These are phyloP conservation scores for Crucibulum laeve DNA, from an alignment of 768 basidiomycete species.

Conservation along the genomic window DNA sequence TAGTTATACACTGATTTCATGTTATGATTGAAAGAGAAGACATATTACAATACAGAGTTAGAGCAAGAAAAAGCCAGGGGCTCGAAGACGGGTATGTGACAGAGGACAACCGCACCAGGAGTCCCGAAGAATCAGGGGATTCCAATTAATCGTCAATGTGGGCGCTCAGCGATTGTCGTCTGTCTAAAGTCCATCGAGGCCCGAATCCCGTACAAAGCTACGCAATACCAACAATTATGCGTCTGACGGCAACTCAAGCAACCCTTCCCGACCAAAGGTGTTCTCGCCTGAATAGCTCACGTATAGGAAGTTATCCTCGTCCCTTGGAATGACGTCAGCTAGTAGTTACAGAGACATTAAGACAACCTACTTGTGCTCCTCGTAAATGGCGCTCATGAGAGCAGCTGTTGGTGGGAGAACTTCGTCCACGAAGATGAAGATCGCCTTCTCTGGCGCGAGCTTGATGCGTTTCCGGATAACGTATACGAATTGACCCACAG, in stretches of 20 bases:
- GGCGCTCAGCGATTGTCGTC: no score
- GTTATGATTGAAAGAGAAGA: conserved; percentile 1
- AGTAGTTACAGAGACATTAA: conserved; percentile 4
- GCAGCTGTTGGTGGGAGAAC: conserved; percentile 97
- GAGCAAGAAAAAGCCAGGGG: background rate
- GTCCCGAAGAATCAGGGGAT: background rate
- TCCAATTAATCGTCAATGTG: no score
- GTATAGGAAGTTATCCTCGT: conserved; percentile 98
- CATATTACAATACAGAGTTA: conserved; percentile 7
- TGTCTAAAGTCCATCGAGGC: no score
- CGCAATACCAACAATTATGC: conserved; percentile 26
- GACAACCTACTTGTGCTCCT: conserved; percentile 92
- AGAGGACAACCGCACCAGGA: background rate
- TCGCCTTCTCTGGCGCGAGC: conserved; percentile 98
- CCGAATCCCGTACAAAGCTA: background rate
- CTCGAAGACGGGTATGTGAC: conserved; percentile 8
- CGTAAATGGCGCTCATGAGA: conserved; percentile 97
- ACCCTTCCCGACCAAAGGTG: conserved; percentile 70
- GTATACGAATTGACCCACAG: conserved; percentile 98
- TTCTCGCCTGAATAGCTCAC: conserved; percentile 99
- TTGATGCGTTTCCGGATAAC: conserved; percentile 99
- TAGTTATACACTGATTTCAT: background rate
- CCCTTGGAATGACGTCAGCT: conserved; percentile 51
- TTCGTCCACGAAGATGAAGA: conserved; percentile 99
- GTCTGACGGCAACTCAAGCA: conserved; percentile 41